Evolutionary conservation across 257 asterid species (phyloP).

Genomic region (Lithospermum erythrorhizon): DNA sequence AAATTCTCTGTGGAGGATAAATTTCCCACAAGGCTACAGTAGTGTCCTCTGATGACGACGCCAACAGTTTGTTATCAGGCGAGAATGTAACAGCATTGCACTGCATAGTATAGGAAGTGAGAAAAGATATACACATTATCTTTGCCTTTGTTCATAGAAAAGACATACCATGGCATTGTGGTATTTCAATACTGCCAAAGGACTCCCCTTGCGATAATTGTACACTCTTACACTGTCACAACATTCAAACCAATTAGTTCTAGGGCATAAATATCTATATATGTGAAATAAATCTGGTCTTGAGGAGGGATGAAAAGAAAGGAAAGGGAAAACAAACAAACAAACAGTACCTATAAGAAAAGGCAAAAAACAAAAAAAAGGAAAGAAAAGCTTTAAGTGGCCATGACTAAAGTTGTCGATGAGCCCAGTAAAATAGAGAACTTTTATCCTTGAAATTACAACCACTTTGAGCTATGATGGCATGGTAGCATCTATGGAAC

Average conservation of each 20-base stretch:
- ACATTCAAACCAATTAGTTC: not conserved
- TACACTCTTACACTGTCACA: constrained; percentile 56
- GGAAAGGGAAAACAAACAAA: too few relatives aligned
- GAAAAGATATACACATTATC: not conserved
- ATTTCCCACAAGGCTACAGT: constrained; percentile 87
- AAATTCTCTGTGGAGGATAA: constrained; percentile 47
- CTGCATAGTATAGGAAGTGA: constrained; percentile 14
- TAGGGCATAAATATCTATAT: not conserved
- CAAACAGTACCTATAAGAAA: too few relatives aligned
- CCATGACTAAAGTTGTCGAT: too few relatives aligned
- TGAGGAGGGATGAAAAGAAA: too few relatives aligned
- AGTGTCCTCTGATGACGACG: constrained; percentile 79
- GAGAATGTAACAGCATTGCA: constrained; percentile 80
- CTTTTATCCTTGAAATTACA: too few relatives aligned
- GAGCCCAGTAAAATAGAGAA: not conserved
- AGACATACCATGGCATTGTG: constrained; percentile 40
- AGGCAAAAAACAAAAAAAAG: too few relatives aligned
- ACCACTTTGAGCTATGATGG: not conserved
- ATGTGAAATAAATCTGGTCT: too few relatives aligned
- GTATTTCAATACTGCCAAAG: constrained; percentile 84
- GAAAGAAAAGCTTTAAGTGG: too few relatives aligned
- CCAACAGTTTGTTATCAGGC: constrained; percentile 41
- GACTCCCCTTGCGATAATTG: constrained; percentile 70
- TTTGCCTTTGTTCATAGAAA: not conserved
- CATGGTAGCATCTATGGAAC: not conserved